Evolutionary conservation across 768 basidiomycete genomes (phyloP), one percentile per base, ranked within the genome.

Genomic region (Mycena filopes): DNA sequence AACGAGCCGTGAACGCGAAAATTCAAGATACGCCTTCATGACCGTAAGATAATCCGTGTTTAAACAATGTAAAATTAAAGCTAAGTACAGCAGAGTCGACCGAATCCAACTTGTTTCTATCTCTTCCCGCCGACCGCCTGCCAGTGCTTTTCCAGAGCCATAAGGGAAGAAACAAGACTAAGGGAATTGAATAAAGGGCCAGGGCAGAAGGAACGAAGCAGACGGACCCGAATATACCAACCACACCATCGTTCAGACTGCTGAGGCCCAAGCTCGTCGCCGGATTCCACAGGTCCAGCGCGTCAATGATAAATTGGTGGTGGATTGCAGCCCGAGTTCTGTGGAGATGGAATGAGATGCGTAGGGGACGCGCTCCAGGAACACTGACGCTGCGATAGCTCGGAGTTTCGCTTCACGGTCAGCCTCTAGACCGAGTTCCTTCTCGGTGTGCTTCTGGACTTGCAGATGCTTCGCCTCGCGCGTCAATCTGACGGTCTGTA

Each of bases 271-370:
- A 84, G 62, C 86, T 91, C 21, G 90, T 89, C 9, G 95, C 92
- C 7, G 98, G 98, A 71, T 96, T 88, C 89, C 91, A 96, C 63
- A 95, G 77, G 75, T 99, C 98, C 62, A 96, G 81, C 21, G 87
- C 73, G 76, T 99, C 98, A 63, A 93, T 88, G 58, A 91, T 79
- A 70, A 99, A 86, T 77, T 99, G 98, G 68, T 87, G 86, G 29
- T 89, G 87, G 31, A 89, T 84, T 7, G 85, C 87, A 49, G 83
- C 81, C 49, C 89, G 88, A 71, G 90, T 84, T 43, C 89, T 92
- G 71, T 42, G 61, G 36, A 49, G n/a, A 63, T 56, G 48, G 25
- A 48, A 63, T 53, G 41, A 26, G 36, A 29, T 45, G 58, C 15
- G 40, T 20, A 16, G 43, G 28, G 51, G 38, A n/a, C 28, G 8